Conservation (phyloP, 129 eudicot species). For the Kitagawia praeruptora region DNA sequence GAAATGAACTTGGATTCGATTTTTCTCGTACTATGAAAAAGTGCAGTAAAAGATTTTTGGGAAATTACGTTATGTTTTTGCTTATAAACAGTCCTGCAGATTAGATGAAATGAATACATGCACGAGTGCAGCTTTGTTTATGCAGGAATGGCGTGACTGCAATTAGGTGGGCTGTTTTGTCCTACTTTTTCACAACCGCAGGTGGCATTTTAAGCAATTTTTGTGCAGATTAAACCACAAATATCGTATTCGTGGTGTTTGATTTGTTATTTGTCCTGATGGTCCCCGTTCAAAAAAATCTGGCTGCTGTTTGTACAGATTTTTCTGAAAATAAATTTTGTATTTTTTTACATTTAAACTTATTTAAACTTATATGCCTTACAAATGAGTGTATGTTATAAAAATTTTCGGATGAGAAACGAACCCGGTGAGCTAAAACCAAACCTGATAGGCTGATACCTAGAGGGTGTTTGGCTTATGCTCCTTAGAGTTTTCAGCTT, state of each 20-base stretch:
- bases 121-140: constrained; percentile 3
- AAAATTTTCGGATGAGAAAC: no score
- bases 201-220: not conserved
- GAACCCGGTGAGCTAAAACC: no score
- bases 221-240: not conserved
- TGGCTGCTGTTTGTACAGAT: no score
- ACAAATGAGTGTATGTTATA: no score
- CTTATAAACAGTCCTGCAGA: not conserved
- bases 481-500: no score
- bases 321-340: no score
- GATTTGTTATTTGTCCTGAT: not conserved
- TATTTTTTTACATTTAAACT: no score
- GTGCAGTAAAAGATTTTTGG: not conserved
- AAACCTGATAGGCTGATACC: no score
- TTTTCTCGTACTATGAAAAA: not conserved
- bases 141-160: constrained; percentile 3
- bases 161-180: not conserved
- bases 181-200: not conserved
- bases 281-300: no score
- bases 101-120: not conserved
- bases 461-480: no score
- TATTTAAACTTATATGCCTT: no score
- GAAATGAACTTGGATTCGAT: not conserved
- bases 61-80: not conserved
- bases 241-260: not conserved